These are phyloP conservation scores for Dictyostelium capitatum DNA, from an alignment of 78 protist species.

Conservation along the genomic window DNA sequence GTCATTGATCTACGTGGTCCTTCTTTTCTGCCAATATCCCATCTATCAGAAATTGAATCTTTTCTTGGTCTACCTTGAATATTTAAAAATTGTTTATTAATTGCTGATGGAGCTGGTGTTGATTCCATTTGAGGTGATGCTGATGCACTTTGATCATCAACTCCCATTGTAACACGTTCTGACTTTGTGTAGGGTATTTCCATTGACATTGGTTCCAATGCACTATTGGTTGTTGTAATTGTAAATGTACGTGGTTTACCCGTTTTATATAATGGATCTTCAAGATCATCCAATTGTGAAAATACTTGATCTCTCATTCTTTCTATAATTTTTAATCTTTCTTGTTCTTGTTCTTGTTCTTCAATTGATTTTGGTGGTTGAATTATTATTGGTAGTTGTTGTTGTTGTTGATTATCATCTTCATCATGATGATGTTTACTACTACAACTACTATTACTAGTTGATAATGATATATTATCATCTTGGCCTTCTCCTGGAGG, in stretches of 20 bases:
- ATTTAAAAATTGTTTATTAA: not conserved
- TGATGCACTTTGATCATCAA: not conserved
- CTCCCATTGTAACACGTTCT: no score
- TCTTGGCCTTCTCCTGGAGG: not conserved
- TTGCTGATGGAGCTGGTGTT: not conserved
- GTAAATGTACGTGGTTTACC: not conserved
- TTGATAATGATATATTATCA: not conserved
- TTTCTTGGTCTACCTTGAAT: conserved; percentile 30
- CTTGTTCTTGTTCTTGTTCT: not conserved
- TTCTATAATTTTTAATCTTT: not conserved
- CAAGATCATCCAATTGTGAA: not conserved
- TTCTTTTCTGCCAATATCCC: conserved; percentile 74
- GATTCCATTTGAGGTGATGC: not conserved
- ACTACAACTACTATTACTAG: no score
- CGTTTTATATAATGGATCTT: not conserved
- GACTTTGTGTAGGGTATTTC: not conserved
- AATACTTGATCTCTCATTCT: conserved; percentile 28
- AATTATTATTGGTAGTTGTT: conserved; percentile 10
- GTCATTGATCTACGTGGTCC: conserved; percentile 54
- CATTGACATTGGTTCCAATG: not conserved
- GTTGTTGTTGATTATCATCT: not conserved
- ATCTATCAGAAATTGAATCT: conserved; percentile 73
- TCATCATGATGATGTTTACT: not conserved
- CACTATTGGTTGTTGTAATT: not conserved
- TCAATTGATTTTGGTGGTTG: not conserved